Evolutionary conservation across 192 early-diverging fungal genomes (phyloP), one percentile per base, ranked within the genome.

Genomic region (Chytriomyces sp.): DNA sequence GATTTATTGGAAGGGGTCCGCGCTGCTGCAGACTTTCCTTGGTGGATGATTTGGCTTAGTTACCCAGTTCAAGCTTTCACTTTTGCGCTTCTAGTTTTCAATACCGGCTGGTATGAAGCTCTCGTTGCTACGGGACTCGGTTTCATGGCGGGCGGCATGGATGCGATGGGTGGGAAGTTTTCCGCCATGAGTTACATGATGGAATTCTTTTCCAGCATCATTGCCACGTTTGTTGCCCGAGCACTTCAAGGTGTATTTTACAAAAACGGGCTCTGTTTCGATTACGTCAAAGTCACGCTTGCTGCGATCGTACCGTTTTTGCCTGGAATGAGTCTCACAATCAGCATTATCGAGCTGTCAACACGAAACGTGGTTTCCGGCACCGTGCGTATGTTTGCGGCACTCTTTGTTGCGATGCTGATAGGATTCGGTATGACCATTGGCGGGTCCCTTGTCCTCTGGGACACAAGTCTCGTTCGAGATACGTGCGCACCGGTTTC

Each of bases 361-460:
- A 93, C 96, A 26, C 88, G 91, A 49, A 98, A 98, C 78, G 88
- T 96, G 77, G 89, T 96, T 59, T 91, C 92, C 6, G 96, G 96
- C 28, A 88, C 91, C 0, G 92, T 96, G 28, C 87, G 93, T 18
- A 85, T 96, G 64, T 85, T 95, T 49, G 90, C 91, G 71, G 90
- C 94, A 8, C 77, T 97, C 13, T 92, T 94, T 74, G 91, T 89
- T 28, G 92, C 93, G 45, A 86, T 94, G 67, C 87, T 94, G 75
- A 28, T 80, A 20, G 80, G 83, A 46, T 81, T 84, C 57, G 83
- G 80, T 8, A 79, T 80, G 75, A 68, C 78, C 5, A 71, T 84
- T 43, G 83, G 83, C 16, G 67, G 62, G 1, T 63, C 75, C 23
- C 43, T 84, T 26, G 59, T 28, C 5, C 47, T 72, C 6, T 78